Evolutionary conservation across 495 filamentous ascomycete genomes (phyloP).

Genomic region (Pyrenula massariospora): DNA sequence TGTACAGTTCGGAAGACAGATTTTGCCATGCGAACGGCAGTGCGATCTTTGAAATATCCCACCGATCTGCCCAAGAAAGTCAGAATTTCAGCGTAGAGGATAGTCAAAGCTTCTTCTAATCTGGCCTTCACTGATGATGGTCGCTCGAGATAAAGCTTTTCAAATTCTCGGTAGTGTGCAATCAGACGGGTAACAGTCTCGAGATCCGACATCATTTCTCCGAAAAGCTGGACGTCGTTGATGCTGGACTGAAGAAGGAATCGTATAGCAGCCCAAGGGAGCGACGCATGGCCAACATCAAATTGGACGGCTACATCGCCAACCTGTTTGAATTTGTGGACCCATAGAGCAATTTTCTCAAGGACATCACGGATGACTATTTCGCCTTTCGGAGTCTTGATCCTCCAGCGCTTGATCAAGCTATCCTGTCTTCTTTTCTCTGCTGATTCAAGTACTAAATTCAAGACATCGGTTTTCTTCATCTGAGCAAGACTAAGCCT

Average conservation of each 20-base stretch:
- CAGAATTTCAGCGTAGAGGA: slow-evolving; percentile 9
- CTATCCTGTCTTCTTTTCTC: slow-evolving; percentile 6
- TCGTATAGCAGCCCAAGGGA: slow-evolving; percentile 20
- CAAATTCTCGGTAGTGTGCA: slow-evolving; percentile 7
- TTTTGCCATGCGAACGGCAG: slow-evolving; percentile 1
- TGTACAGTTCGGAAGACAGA: neutral
- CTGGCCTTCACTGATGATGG: slow-evolving; percentile 1
- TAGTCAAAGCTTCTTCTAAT: slow-evolving; percentile 5
- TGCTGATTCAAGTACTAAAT: slow-evolving; percentile 3
- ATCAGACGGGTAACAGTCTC: slow-evolving; percentile 9
- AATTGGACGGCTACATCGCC: slow-evolving; percentile 18
- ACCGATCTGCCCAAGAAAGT: slow-evolving; percentile 7
- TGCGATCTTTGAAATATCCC: slow-evolving; percentile 4
- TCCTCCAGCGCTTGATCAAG: slow-evolving; percentile 5
- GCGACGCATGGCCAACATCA: slow-evolving; percentile 16
- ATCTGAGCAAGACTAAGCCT: neutral
- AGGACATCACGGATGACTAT: slow-evolving; percentile 12
- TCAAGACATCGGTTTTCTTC: neutral
- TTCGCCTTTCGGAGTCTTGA: slow-evolving; percentile 7
- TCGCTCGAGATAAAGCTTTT: slow-evolving; percentile 3
- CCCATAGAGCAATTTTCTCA: slow-evolving; percentile 11
- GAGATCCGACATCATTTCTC: slow-evolving; percentile 1
- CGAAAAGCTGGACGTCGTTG: slow-evolving; percentile 2
- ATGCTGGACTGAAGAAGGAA: slow-evolving; percentile 7
- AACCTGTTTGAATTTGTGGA: slow-evolving; percentile 14